Evolutionary conservation across 2,329 filamentous ascomycete species (phyloP).

Genomic region (Fusarium floridanum): DNA sequence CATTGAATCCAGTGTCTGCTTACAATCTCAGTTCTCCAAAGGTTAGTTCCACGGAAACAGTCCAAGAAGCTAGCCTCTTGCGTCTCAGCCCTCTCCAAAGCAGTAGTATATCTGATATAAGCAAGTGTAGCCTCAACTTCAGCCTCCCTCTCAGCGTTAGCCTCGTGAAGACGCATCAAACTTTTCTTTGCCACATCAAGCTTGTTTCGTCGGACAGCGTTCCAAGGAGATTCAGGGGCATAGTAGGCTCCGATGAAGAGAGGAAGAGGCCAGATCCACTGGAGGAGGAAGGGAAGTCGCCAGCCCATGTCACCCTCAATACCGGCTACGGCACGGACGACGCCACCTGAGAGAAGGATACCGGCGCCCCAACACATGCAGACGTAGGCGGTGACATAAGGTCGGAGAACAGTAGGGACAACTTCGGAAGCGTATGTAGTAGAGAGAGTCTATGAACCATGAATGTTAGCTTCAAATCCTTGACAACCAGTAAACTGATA

Average conservation of each 20-base stretch:
- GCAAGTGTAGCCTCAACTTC: slow-evolving; percentile 41
- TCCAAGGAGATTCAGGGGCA: slow-evolving; percentile 48
- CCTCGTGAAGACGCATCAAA: slow-evolving; percentile 42
- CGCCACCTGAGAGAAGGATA: slow-evolving; percentile 56
- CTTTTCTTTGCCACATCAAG: slow-evolving; percentile 43
- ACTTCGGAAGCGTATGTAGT: slow-evolving; percentile 60
- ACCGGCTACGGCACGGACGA: slow-evolving; percentile 52
- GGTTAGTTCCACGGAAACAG: slow-evolving; percentile 59
- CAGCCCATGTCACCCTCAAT: slow-evolving; percentile 53
- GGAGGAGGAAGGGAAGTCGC: slow-evolving; percentile 53
- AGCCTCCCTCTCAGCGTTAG: slow-evolving; percentile 38
- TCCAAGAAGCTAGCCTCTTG: slow-evolving; percentile 55
- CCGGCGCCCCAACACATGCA: slow-evolving; percentile 61
- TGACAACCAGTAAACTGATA: background rate
- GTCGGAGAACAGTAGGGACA: slow-evolving; percentile 51
- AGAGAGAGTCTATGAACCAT: slow-evolving; percentile 50
- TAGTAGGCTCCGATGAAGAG: slow-evolving; percentile 46
- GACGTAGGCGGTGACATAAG: slow-evolving; percentile 57
- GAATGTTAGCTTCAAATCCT: background rate
- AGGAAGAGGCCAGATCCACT: slow-evolving; percentile 51
- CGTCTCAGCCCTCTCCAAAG: slow-evolving; percentile 53
- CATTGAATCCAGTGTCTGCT: too few species aligned
- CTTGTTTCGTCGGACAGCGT: slow-evolving; percentile 48
- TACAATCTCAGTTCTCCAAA: slow-evolving; percentile 55
- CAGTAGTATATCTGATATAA: slow-evolving; percentile 34